phyloP scores from a whole-genome alignment of 1,284 basidiomycete genomes.

The Tilletia setariae region DNA sequence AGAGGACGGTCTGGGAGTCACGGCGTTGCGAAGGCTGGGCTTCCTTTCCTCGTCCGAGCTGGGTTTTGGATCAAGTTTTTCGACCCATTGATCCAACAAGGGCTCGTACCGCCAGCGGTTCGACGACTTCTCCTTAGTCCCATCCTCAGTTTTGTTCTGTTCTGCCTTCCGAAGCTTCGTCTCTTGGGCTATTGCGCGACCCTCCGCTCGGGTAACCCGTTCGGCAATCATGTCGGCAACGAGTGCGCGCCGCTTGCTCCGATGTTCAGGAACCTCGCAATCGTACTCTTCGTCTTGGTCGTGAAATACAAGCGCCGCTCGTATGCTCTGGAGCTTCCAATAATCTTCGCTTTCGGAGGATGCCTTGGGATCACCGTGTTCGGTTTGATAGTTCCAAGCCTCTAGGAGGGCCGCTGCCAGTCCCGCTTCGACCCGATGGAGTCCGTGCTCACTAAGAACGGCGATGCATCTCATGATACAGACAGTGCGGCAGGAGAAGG shows the following conservation, averaged over 20 bases:
- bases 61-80: not conserved
- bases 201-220: not conserved
- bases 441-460: not conserved
- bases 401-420: not conserved
- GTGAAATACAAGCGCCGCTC: not conserved
- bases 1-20: slow-evolving; percentile 1
- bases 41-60: not conserved
- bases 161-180: no score
- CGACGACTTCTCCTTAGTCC: no score
- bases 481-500: not conserved
- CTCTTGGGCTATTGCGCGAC: not conserved
- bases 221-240: not conserved
- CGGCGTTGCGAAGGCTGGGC: not conserved
- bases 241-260: not conserved
- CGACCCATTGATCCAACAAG: slow-evolving; percentile 1
- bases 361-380: not conserved
- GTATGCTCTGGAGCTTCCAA: no score
- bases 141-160: no score
- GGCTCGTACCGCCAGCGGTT: slow-evolving; percentile 1
- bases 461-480: not conserved
- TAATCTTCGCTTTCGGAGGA: not conserved
- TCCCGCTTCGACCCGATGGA: slow-evolving; percentile 3
- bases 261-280: not conserved
- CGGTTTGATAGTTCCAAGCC: not conserved
- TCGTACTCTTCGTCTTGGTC: not conserved